phyloP scores from a whole-genome alignment of 768 basidiomycete genomes.

The Tulasnella sp. region DNA sequence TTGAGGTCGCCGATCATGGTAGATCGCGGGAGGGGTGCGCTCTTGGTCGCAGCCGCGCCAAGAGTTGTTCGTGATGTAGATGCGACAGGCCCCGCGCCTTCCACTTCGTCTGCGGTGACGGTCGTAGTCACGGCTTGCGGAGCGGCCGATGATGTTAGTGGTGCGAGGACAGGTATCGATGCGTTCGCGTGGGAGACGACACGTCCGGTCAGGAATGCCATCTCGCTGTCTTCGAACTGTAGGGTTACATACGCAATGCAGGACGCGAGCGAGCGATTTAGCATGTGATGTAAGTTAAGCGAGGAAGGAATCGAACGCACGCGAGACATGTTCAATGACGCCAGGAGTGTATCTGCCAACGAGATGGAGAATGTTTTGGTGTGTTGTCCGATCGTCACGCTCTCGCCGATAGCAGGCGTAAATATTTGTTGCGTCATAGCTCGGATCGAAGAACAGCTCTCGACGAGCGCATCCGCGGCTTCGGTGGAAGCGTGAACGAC shows the following conservation, averaged over 20 bases:
- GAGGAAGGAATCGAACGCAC: conserved; percentile 40
- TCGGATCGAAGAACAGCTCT: conserved; percentile 71
- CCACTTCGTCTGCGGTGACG: conserved; percentile 8
- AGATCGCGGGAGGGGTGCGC: conserved; percentile 67
- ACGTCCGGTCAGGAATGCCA: conserved; percentile 85
- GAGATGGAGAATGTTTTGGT: conserved; percentile 91
- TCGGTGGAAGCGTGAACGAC: conserved; percentile 66
- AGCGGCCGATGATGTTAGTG: conserved; percentile 26
- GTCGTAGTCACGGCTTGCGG: conserved; percentile 6
- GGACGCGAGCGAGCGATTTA: background rate
- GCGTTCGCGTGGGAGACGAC: conserved; percentile 77
- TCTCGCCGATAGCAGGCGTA: conserved; percentile 64
- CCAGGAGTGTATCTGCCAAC: conserved; percentile 78
- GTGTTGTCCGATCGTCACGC: conserved; percentile 86
- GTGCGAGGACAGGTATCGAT: conserved; percentile 80
- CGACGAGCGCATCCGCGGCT: conserved; percentile 61
- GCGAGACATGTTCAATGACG: conserved; percentile 70
- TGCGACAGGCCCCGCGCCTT: conserved; percentile 22
- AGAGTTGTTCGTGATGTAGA: conserved; percentile 21
- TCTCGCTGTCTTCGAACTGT: conserved; percentile 96
- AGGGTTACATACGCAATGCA: conserved; percentile 1
- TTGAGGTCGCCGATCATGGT: conserved; percentile 98
- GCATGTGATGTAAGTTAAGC: background rate
- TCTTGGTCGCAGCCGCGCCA: conserved; percentile 27
- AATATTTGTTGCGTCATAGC: conserved; percentile 90